Conservation (phyloP, 202 grass and related monocot species). For the Panicum hallii region DNA sequence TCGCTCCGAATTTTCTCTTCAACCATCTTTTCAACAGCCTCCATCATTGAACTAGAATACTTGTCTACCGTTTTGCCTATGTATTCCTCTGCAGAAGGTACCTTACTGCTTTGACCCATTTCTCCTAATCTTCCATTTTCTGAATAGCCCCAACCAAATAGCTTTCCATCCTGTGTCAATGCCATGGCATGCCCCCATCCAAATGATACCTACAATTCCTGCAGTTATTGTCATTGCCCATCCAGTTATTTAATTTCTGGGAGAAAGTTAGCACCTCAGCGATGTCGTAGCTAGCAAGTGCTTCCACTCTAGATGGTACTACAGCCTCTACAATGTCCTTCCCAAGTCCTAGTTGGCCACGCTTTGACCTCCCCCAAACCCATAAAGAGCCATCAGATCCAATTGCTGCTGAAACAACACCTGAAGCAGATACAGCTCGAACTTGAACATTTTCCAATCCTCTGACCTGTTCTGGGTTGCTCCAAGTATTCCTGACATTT, state of each 20-base stretch:
- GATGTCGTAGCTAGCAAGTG: conserved; percentile 66
- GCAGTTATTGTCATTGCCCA: conserved; percentile 37
- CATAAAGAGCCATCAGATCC: conserved; percentile 81
- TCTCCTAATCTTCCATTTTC: conserved; percentile 86
- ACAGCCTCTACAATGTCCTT: conserved; percentile 57
- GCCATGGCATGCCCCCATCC: conserved; percentile 95
- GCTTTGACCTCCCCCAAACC: conserved; percentile 92
- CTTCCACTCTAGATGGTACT: conserved; percentile 64
- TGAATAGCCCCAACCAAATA: conserved; percentile 94
- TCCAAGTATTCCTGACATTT: conserved; percentile 71
- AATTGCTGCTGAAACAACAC: conserved; percentile 81
- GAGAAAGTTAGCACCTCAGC: conserved; percentile 64
- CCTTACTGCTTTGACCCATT: conserved; percentile 57
- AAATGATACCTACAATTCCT: conserved; percentile 74
- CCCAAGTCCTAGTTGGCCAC: conserved; percentile 92
- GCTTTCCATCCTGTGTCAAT: conserved; percentile 67
- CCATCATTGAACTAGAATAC: conserved; percentile 61
- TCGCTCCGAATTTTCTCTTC: conserved; percentile 76
- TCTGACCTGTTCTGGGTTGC: conserved; percentile 68
- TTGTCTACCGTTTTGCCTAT: conserved; percentile 41
- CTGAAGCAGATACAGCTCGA: conserved; percentile 71
- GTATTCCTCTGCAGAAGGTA: conserved; percentile 48
- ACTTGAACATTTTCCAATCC: conserved; percentile 83
- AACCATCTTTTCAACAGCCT: conserved; percentile 79
- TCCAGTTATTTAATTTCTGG: conserved; percentile 39